Conservation (phyloP, 176 grass and related monocot species). For the Zizania latifolia region DNA sequence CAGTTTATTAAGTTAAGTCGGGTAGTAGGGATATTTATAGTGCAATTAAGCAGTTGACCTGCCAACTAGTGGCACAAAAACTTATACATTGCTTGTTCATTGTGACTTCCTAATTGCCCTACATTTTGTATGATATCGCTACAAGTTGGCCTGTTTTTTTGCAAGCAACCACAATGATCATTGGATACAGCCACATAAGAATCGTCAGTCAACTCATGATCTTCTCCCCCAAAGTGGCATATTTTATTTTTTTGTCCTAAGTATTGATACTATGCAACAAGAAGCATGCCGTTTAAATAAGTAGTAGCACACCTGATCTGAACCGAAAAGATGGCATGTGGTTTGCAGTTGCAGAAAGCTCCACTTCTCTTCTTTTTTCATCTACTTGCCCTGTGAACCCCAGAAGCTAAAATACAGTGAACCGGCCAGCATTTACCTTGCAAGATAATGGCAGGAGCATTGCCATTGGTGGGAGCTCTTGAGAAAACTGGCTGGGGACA, state of each 20-base stretch:
- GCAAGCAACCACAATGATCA: neutral
- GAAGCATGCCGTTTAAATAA: constrained; percentile 3
- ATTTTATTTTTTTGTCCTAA: neutral
- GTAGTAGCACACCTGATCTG: neutral
- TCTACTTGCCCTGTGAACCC: constrained; percentile 14
- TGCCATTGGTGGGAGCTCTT: neutral
- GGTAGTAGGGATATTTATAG: neutral
- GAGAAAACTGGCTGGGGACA: neutral
- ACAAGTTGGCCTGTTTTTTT: constrained; percentile 4
- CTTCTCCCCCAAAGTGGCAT: neutral
- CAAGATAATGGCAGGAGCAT: neutral
- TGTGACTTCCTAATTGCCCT: neutral
- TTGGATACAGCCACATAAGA: neutral
- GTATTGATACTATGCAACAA: neutral
- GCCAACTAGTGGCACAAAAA: neutral
- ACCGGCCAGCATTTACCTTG: neutral
- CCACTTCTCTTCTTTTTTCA: neutral
- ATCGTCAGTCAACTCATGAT: constrained; percentile 1
- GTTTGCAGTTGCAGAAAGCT: constrained; percentile 24
- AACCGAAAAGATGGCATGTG: neutral
- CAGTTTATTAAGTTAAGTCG: neutral
- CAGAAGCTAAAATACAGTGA: neutral
- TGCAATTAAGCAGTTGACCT: constrained; percentile 16
- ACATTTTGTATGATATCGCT: neutral
- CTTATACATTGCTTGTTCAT: neutral